phyloP scores from a whole-genome alignment of 306 rosid species.

The apple (Malus domestica) region DNA sequence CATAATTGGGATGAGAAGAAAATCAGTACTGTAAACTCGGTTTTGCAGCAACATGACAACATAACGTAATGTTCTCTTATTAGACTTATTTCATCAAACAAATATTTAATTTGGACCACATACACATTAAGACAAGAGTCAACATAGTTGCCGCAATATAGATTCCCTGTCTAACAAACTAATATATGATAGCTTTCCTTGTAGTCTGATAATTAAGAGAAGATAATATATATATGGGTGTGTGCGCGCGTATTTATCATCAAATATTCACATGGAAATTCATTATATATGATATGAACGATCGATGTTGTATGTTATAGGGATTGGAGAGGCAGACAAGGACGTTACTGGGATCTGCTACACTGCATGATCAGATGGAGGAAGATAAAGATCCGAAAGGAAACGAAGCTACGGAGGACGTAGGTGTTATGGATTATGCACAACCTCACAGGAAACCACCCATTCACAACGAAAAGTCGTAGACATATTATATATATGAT shows the following conservation, averaged over 20 bases:
- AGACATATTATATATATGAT: slow-evolving; percentile 1
- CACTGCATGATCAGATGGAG: slow-evolving; percentile 15
- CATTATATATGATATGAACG: background rate
- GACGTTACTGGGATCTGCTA: slow-evolving; percentile 17
- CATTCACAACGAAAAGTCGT: slow-evolving; percentile 70
- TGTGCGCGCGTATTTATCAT: no score
- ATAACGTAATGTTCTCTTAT: no score
- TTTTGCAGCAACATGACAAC: no score
- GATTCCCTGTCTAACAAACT: background rate
- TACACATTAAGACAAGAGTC: background rate
- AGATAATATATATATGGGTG: no score
- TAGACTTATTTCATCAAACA: no score
- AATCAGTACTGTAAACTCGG: background rate
- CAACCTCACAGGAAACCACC: slow-evolving; percentile 85
- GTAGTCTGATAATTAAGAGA: no score
- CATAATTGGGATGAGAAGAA: background rate
- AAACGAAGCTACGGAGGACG: slow-evolving; percentile 31
- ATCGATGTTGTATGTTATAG: slow-evolving; percentile 2
- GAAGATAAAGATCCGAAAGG: slow-evolving; percentile 33
- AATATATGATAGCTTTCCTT: no score
- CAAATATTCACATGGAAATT: background rate
- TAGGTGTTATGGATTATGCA: slow-evolving; percentile 63
- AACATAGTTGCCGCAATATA: background rate
- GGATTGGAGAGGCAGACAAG: slow-evolving; percentile 15
- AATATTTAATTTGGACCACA: no score